Percentiles rank a stretch among this genome's conserved stretches.
Conservation (phyloP, 805 yeast species). For the Metschnikowia colocasiae region DNA sequence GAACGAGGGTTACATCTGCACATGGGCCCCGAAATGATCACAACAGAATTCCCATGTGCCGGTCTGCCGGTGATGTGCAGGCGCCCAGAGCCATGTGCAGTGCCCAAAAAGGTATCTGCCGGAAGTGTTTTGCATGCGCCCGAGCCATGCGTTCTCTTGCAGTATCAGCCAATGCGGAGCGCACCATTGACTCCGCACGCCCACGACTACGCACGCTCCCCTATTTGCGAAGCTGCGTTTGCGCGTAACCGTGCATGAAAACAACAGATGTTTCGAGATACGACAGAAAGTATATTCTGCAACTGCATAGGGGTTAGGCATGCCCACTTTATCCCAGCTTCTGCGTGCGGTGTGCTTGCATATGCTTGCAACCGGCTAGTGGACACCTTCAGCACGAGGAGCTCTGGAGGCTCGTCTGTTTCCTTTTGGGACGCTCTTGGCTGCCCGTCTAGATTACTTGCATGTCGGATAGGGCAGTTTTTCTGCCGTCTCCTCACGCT, state of each 20-base stretch:
- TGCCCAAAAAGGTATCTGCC: too few species aligned
- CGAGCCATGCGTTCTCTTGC: not conserved
- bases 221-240: not conserved
- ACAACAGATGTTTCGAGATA: not conserved
- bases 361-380: not conserved
- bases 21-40: not conserved
- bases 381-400: too few species aligned
- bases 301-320: not conserved
- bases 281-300: not conserved
- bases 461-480: too few species aligned
- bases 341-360: not conserved
- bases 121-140: not conserved
- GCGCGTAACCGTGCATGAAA: not conserved
- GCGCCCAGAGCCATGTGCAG: not conserved
- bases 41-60: not conserved
- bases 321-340: not conserved
- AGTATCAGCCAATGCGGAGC: constrained; percentile 4
- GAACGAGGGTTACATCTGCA: not conserved
- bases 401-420: too few species aligned
- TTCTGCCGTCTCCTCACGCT: too few species aligned
- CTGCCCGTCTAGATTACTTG: too few species aligned
- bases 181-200: not conserved
- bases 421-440: too few species aligned
- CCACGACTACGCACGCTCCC: not conserved
- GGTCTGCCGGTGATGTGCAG: not conserved